Percentiles rank a stretch among this genome's conserved stretches.
phyloP scores from a whole-genome alignment of 2,329 filamentous ascomycete genomes.

The Sordariomycetes sp. region DNA sequence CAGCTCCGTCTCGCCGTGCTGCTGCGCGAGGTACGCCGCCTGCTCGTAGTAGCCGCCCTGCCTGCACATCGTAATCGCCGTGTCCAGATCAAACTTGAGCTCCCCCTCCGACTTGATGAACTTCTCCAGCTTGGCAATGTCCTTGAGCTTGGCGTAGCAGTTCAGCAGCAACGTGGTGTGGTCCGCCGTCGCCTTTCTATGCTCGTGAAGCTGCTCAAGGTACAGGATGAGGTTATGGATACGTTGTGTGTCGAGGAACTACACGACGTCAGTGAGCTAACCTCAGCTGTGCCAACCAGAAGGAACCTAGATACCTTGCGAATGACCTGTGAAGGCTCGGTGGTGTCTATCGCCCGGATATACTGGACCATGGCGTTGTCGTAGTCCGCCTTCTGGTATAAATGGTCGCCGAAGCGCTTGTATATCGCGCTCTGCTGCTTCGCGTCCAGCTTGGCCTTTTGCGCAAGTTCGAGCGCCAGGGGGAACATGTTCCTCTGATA shows the following conservation, averaged over 20 bases:
- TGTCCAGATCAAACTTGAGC: slow-evolving; percentile 92
- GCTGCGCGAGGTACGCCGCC: slow-evolving; percentile 87
- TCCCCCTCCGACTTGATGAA: slow-evolving; percentile 96
- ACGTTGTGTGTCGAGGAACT: slow-evolving; percentile 92
- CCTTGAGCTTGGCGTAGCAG: slow-evolving; percentile 96
- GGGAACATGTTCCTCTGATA: slow-evolving; percentile 92
- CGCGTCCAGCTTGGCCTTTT: slow-evolving; percentile 71
- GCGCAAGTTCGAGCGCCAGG: slow-evolving; percentile 82
- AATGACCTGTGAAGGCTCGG: slow-evolving; percentile 92
- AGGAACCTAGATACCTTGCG: slow-evolving; percentile 52
- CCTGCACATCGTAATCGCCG: slow-evolving; percentile 92
- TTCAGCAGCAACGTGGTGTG: slow-evolving; percentile 92
- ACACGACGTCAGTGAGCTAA: not conserved
- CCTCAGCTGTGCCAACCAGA: not conserved
- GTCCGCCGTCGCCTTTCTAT: slow-evolving; percentile 84
- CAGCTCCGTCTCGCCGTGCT: slow-evolving; percentile 86
- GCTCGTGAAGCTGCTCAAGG: slow-evolving; percentile 89
- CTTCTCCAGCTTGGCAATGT: slow-evolving; percentile 88
- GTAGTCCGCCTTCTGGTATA: slow-evolving; percentile 92
- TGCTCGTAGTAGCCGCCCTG: slow-evolving; percentile 97
- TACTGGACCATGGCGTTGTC: slow-evolving; percentile 99
- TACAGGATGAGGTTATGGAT: slow-evolving; percentile 98
- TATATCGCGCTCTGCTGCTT: slow-evolving; percentile 86
- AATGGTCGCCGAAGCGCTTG: slow-evolving; percentile 82
- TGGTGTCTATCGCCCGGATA: slow-evolving; percentile 88